phyloP scores from a whole-genome alignment of 1,284 basidiomycete species.

The Hemileia vastatrix region DNA sequence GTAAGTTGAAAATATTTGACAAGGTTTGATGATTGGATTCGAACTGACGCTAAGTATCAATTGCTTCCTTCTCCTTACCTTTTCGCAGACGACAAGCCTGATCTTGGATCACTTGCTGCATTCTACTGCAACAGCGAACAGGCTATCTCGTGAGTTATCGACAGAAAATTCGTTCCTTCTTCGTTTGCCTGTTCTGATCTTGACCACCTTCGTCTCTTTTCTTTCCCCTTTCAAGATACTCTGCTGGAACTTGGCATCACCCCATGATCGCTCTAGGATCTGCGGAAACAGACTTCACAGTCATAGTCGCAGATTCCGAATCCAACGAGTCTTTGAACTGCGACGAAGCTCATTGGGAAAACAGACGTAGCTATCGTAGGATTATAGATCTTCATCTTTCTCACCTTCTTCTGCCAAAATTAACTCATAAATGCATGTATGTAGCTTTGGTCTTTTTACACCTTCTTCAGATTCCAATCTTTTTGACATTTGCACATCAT shows the following conservation, averaged over 20 bases:
- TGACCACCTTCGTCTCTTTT: neutral
- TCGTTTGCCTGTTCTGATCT: neutral
- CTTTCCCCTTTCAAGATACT: constrained; percentile 25
- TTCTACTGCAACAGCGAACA: constrained; percentile 33
- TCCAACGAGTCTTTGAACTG: neutral
- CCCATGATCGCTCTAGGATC: constrained; percentile 35
- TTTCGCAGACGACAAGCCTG: constrained; percentile 34
- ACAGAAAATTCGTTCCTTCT: neutral
- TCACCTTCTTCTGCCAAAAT: no score
- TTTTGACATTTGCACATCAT: no score
- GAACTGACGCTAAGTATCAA: neutral
- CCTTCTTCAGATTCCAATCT: no score
- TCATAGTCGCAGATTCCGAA: constrained; percentile 27
- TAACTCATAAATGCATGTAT: no score
- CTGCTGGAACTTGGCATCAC: constrained; percentile 37
- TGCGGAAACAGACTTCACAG: constrained; percentile 35
- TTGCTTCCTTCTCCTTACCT: neutral
- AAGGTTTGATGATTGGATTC: neutral
- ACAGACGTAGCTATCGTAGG: neutral
- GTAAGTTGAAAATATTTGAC: constrained; percentile 20
- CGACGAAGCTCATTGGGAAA: neutral
- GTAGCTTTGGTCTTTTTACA: no score
- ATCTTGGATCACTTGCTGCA: constrained; percentile 31
- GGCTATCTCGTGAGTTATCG: constrained; percentile 27
- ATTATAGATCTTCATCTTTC: neutral